Evolutionary conservation across 228 moss, liverwort and hornwort species (phyloP), one percentile per base, ranked within the genome.

Genomic region (Sphagnum fallax): DNA sequence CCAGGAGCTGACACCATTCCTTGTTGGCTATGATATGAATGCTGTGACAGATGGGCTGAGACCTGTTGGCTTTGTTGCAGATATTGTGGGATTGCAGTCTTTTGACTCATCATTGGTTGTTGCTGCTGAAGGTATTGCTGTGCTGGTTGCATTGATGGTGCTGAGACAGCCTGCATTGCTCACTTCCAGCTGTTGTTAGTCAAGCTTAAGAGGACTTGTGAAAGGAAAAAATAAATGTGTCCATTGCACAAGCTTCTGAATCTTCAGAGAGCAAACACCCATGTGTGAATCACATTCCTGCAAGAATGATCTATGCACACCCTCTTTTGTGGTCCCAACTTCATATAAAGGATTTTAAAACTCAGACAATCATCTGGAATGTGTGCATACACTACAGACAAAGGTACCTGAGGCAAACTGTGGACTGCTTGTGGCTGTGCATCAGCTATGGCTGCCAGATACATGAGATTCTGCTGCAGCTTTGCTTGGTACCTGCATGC

Each of bases 21-120:
- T 64, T 74, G 69, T 49, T 74, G 69, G 64, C 57, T 69, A 48
- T 68, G 64, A 48, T 63, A 74, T 1, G 69, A 50, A 6, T 53
- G 64, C 48, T 74, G 74, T 16, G 83, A 76, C 72, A 61, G 12
- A 53, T 74, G 73, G 64, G 77, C 77, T 50, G 86, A 67, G 12
- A 72, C 86, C 72, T 75, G 82, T 67, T 86, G 86, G 60, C 50
- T 52, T 68, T 83, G 87, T 59, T 87, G 87, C 75, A 87, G 76
- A 69, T 83, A 87, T 68, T 80, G 87, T 5, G 87, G 81, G 32
- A 83, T 78, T 32, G 72, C 60, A 61, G 64, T 83, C 63, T 78
- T 76, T 69, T 87, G 87, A 60, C 76, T 81, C 87, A 81, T 76
- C 82, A 86, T 83, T 78, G 83, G 80, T 57, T 82, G 80, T 48